Evolutionary conservation across 2,329 filamentous ascomycete species (phyloP).

Genomic region (Colletotrichum neosansevieriae): DNA sequence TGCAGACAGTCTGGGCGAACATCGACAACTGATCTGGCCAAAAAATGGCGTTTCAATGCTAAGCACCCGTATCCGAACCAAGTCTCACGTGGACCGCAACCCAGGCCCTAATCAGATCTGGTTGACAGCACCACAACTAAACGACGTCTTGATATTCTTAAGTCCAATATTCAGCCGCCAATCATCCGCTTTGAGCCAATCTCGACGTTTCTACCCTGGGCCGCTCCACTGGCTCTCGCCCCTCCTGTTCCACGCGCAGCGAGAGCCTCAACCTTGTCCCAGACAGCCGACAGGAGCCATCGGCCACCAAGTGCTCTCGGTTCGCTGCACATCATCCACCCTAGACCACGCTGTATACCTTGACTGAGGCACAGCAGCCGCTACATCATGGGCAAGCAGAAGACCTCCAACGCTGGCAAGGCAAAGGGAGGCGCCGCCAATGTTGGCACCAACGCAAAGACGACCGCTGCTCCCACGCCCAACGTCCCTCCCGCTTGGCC

Average conservation of each 20-base stretch:
- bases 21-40: neutral
- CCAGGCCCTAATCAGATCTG: conserved; percentile 20
- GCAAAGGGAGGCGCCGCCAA: conserved; percentile 18
- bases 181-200: neutral
- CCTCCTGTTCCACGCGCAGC: conserved; percentile 24
- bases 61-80: conserved; percentile 1
- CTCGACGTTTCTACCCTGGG: neutral
- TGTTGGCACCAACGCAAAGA: conserved; percentile 32
- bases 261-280: conserved; percentile 32
- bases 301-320: conserved; percentile 24
- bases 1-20: neutral
- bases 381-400: conserved; percentile 42
- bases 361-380: conserved; percentile 41
- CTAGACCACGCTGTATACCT: conserved; percentile 21
- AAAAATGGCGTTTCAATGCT: neutral
- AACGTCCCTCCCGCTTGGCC: conserved; percentile 72
- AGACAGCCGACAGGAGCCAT: conserved; percentile 32
- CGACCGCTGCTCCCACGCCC: conserved; percentile 31
- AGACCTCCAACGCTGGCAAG: conserved; percentile 34
- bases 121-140: conserved; percentile 15
- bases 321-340: conserved; percentile 28
- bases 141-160: neutral
- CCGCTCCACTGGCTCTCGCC: conserved; percentile 14
- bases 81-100: conserved; percentile 19
- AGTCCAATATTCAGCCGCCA: conserved; percentile 10